phyloP scores from a whole-genome alignment of 768 basidiomycete genomes.

The Paxillus rubicundulus region DNA sequence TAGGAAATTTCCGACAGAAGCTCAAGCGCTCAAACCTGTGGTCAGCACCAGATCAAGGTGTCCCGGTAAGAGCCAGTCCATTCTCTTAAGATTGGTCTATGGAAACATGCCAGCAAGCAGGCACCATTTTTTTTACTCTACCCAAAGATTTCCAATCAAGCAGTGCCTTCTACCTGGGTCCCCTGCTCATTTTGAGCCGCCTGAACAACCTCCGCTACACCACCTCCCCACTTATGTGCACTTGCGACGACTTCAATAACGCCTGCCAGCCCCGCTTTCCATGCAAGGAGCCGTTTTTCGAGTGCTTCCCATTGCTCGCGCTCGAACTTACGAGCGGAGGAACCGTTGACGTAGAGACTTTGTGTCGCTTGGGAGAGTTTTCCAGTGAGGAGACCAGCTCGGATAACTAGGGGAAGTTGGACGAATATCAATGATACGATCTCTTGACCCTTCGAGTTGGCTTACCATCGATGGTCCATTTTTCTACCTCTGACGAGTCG shows the following conservation, averaged over 20 bases:
- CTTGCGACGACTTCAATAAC: constrained; percentile 69
- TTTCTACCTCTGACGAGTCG: constrained; percentile 65
- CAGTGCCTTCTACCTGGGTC: constrained; percentile 18
- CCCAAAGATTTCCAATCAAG: constrained; percentile 10
- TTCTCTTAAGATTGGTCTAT: not conserved
- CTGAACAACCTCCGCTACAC: constrained; percentile 20
- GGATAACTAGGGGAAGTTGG: constrained; percentile 55
- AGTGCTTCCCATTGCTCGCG: constrained; percentile 77
- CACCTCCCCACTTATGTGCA: constrained; percentile 43
- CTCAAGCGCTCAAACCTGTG: too few species aligned
- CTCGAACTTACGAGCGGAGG: constrained; percentile 74
- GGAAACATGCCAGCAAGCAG: not conserved
- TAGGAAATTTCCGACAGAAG: too few species aligned
- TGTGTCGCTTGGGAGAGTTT: constrained; percentile 82
- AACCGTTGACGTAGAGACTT: constrained; percentile 67
- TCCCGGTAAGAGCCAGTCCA: too few species aligned
- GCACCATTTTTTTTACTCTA: not conserved
- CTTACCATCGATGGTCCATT: constrained; percentile 85
- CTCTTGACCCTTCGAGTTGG: not conserved
- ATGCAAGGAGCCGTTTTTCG: constrained; percentile 69
- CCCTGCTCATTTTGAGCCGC: constrained; percentile 22
- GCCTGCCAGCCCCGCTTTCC: constrained; percentile 69
- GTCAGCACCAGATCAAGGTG: too few species aligned
- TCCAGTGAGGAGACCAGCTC: constrained; percentile 72
- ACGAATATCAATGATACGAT: not conserved